These are phyloP conservation scores for Scutellaria baicalensis DNA, from an alignment of 257 asterid species.

Conservation along the genomic window DNA sequence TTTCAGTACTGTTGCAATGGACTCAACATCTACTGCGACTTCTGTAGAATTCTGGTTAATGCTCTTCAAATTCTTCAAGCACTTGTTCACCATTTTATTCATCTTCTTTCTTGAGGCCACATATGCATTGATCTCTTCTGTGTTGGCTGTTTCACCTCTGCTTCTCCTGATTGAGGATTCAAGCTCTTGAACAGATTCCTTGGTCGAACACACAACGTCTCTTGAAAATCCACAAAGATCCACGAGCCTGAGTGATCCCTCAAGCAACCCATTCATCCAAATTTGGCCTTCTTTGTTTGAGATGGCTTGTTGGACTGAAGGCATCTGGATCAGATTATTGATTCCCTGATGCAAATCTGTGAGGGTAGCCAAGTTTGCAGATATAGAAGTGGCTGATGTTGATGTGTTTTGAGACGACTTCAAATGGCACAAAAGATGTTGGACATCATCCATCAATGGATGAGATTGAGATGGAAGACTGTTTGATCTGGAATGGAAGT, in stretches of 20 bases:
- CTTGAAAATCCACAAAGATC: slow-evolving; percentile 24
- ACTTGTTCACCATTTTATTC: slow-evolving; percentile 9
- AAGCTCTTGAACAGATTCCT: slow-evolving; percentile 30
- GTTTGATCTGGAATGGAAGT: neutral
- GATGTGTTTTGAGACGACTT: slow-evolving; percentile 16
- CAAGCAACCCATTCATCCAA: slow-evolving; percentile 23
- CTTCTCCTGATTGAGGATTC: slow-evolving; percentile 27
- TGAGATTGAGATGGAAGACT: slow-evolving; percentile 11
- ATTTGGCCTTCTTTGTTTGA: slow-evolving; percentile 8
- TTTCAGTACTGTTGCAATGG: slow-evolving; percentile 2
- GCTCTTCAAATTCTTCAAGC: slow-evolving; percentile 4
- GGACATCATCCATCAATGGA: slow-evolving; percentile 12
- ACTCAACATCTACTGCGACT: neutral
- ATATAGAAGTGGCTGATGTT: slow-evolving; percentile 16
- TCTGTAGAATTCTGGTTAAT: neutral
- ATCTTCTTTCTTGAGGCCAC: slow-evolving; percentile 23
- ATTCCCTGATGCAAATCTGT: too few relatives aligned
- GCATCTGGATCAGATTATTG: too few relatives aligned
- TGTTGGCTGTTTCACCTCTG: neutral
- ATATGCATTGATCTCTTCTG: slow-evolving; percentile 8
- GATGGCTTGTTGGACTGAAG: neutral
- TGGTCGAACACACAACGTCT: slow-evolving; percentile 16
- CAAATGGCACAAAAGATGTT: slow-evolving; percentile 19
- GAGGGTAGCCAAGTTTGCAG: too few relatives aligned
- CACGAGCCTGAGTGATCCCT: slow-evolving; percentile 27